These are phyloP conservation scores for Penicillium cataractarum DNA, from an alignment of 495 filamentous ascomycete species.

Conservation along the genomic window DNA sequence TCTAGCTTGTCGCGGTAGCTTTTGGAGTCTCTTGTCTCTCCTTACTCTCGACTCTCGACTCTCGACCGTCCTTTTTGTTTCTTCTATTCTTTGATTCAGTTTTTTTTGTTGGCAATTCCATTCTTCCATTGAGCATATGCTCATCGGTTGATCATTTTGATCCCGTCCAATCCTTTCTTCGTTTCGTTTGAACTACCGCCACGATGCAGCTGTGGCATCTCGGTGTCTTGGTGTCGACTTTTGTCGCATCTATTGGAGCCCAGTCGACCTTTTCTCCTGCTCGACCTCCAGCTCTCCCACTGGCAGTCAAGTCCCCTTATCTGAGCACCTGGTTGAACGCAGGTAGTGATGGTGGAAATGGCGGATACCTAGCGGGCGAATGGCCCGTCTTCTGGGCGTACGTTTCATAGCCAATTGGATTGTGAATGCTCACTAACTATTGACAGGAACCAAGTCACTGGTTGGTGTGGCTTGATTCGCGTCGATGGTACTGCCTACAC, in stretches of 20 bases:
- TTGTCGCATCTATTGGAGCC: constrained; percentile 34
- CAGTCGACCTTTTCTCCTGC: constrained; percentile 56
- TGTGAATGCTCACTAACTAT: not conserved
- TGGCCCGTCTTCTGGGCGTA: constrained; percentile 62
- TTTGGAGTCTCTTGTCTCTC: constrained; percentile 8
- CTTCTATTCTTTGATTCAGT: not conserved
- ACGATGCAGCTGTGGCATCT: constrained; percentile 37
- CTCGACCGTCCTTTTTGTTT: constrained; percentile 10
- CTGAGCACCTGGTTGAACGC: constrained; percentile 58
- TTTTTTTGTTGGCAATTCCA: constrained; percentile 12
- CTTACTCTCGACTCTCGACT: constrained; percentile 12
- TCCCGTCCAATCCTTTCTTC: constrained; percentile 26
- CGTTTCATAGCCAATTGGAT: constrained; percentile 22
- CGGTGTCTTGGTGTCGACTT: constrained; percentile 28
- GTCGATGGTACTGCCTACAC: constrained; percentile 58
- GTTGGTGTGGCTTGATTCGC: constrained; percentile 60
- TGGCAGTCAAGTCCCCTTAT: constrained; percentile 63
- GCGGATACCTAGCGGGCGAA: constrained; percentile 60
- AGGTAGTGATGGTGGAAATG: constrained; percentile 57
- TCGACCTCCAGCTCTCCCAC: constrained; percentile 57
- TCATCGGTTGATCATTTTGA: constrained; percentile 28
- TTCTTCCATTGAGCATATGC: constrained; percentile 27
- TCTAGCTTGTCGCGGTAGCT: constrained; percentile 8
- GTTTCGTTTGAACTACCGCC: constrained; percentile 6
- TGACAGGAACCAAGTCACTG: constrained; percentile 50